Base-by-base conservation (phyloP, 1,284 basidiomycete species). In the Ustanciosporium gigantosporum region DNA sequence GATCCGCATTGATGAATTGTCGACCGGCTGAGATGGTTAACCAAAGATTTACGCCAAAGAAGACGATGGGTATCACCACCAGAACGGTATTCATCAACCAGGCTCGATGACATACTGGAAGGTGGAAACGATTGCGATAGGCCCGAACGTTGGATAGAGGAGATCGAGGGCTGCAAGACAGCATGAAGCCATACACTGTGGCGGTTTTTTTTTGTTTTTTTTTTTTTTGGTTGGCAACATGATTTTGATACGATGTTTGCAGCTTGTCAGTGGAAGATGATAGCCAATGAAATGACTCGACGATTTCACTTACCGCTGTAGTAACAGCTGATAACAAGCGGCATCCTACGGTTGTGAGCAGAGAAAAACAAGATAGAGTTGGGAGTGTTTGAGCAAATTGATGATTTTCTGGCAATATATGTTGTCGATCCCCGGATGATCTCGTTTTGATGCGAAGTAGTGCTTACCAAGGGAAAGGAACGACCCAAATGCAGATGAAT, bases 401-500 rank as follows among this genome's bases (percentile, higher is more conserved):
- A n/a, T n/a, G n/a, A n/a, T n/a, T n/a, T n/a, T 11, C 27, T n/a
- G n/a, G n/a, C n/a, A n/a, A n/a, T n/a, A n/a, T n/a, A n/a, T n/a
- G n/a, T n/a, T n/a, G n/a, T n/a, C n/a, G n/a, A n/a, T n/a, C n/a
- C n/a, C n/a, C n/a, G n/a, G n/a, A n/a, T n/a, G n/a, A n/a, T n/a
- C n/a, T n/a, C n/a, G n/a, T n/a, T n/a, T n/a, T n/a, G n/a, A n/a
- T n/a, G n/a, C n/a, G n/a, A n/a, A n/a, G n/a, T n/a, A n/a, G n/a
- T n/a, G n/a, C n/a, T n/a, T n/a, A n/a, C n/a, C 50, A 61, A 5
- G 58, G 58, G 7, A 46, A 20, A n/a, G 58, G 58, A n/a, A 50
- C 31, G 14, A 55, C 15, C 50, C 58, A 61, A 36, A 31, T 39
- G 46, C 46, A 55, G n/a, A 42, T 27, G 16, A 52, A n/a, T 16